phyloP scores from a whole-genome alignment of 2,329 filamentous ascomycete species.

The Xylaria sp. region DNA sequence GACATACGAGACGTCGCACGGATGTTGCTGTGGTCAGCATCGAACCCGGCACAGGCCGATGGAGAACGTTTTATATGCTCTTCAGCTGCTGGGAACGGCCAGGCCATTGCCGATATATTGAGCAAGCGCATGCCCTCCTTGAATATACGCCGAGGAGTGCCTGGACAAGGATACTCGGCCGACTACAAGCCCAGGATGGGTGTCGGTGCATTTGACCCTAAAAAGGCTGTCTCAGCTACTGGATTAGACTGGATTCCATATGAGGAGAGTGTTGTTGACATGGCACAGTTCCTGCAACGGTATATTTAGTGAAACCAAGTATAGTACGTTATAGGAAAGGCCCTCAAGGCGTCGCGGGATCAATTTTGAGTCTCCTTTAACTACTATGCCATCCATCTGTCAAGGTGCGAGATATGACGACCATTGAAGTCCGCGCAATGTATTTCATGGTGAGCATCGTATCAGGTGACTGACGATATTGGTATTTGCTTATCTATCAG shows the following conservation, averaged over 20 bases:
- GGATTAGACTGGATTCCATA: slow-evolving; percentile 43
- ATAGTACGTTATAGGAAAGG: not conserved
- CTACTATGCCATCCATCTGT: not conserved
- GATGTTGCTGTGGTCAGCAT: slow-evolving; percentile 36
- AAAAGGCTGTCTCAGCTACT: slow-evolving; percentile 39
- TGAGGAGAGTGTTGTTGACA: slow-evolving; percentile 36
- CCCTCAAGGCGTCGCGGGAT: not conserved
- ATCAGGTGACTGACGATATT: not conserved
- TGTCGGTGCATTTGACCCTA: slow-evolving; percentile 33
- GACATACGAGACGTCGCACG: slow-evolving; percentile 40
- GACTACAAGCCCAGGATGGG: slow-evolving; percentile 28
- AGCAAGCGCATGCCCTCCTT: slow-evolving; percentile 30
- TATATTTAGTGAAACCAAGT: slow-evolving; percentile 22
- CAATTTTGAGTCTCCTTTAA: not conserved
- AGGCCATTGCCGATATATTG: slow-evolving; percentile 39
- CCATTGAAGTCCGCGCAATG: not conserved
- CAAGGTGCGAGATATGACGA: not conserved
- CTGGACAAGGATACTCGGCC: slow-evolving; percentile 33
- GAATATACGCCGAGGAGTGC: slow-evolving; percentile 24
- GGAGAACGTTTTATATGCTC: slow-evolving; percentile 39
- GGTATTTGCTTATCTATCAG: not conserved
- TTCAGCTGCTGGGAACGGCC: slow-evolving; percentile 30
- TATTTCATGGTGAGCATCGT: not conserved
- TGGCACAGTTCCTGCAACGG: slow-evolving; percentile 28
- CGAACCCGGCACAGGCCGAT: slow-evolving; percentile 31